Percentiles rank a stretch among this genome's conserved stretches.
phyloP scores from a whole-genome alignment of 352 stramenopile genomes.

The Phytopythium oedochilum region DNA sequence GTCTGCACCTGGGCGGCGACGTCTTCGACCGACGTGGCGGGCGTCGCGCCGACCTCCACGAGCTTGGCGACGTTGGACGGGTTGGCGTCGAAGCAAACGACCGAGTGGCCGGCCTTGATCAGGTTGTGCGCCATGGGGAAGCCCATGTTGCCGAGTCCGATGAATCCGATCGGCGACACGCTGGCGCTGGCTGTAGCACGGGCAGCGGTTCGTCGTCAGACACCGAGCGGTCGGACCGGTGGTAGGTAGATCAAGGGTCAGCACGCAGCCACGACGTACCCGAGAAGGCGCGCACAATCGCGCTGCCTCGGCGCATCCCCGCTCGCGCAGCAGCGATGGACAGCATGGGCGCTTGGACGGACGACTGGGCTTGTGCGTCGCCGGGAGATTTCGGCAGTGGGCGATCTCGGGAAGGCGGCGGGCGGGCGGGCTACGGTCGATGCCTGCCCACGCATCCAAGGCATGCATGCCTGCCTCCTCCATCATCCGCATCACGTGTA shows the following conservation, averaged over 20 bases:
- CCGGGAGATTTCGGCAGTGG: background rate
- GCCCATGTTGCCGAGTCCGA: constrained; percentile 93
- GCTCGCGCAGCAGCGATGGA: background rate
- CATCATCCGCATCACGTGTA: constrained; percentile 8
- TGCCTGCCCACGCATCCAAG: background rate
- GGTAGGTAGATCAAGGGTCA: background rate
- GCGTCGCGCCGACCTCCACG: constrained; percentile 23
- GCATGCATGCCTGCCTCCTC: constrained; percentile 1
- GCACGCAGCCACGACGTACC: background rate
- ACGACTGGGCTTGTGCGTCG: background rate
- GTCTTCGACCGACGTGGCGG: constrained; percentile 31
- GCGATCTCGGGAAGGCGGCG: background rate
- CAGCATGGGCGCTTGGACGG: background rate
- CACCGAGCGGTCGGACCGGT: background rate
- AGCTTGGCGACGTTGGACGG: constrained; percentile 20
- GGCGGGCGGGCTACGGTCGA: background rate
- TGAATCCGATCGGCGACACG: constrained; percentile 60
- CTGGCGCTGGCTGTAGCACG: background rate
- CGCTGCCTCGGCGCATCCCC: background rate
- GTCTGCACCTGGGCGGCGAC: constrained; percentile 29
- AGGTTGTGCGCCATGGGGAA: constrained; percentile 89
- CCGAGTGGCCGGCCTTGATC: constrained; percentile 51
- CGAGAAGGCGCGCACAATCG: background rate
- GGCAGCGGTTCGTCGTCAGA: background rate
- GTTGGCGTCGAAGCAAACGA: constrained; percentile 65